phyloP scores from a whole-genome alignment of 306 rosid genomes.

The Sicyos edulis region DNA sequence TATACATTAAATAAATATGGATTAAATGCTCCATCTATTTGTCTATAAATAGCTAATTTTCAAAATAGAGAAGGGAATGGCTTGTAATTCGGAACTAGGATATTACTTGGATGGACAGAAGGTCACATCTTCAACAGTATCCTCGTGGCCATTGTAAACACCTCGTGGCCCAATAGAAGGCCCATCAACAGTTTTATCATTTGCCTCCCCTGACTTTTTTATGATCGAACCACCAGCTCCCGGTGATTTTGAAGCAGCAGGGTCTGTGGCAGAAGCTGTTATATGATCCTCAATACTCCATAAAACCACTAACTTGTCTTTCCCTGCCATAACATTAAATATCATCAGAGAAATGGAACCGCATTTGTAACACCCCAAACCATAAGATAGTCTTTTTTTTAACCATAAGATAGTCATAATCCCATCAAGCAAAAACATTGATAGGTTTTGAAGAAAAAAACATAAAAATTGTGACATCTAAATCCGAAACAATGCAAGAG shows the following conservation, averaged over 20 bases:
- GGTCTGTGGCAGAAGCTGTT: conserved; percentile 58
- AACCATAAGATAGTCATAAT: conserved; percentile 4
- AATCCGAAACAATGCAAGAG: conserved; percentile 2
- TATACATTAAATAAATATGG: neutral
- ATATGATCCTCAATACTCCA: conserved; percentile 99
- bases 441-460: neutral
- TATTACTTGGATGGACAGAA: conserved; percentile 91
- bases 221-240: conserved; percentile 74
- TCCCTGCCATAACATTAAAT: conserved; percentile 46
- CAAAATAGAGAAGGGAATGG: neutral
- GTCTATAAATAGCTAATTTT: neutral
- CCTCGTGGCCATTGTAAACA: conserved; percentile 79
- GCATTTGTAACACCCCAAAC: neutral
- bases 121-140: conserved; percentile 96
- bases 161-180: conserved; percentile 95
- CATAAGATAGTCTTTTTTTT: conserved; percentile 9
- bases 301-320: conserved; percentile 87
- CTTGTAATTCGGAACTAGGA: neutral
- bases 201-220: conserved; percentile 71
- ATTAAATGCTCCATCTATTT: neutral
- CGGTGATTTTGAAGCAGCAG: conserved; percentile 36
- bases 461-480: neutral
- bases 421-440: neutral
- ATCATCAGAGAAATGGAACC: conserved; percentile 1
- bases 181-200: conserved; percentile 63